Evolutionary conservation across 2,329 filamentous ascomycete species (phyloP).

Genomic region (Aschersonia sp.): DNA sequence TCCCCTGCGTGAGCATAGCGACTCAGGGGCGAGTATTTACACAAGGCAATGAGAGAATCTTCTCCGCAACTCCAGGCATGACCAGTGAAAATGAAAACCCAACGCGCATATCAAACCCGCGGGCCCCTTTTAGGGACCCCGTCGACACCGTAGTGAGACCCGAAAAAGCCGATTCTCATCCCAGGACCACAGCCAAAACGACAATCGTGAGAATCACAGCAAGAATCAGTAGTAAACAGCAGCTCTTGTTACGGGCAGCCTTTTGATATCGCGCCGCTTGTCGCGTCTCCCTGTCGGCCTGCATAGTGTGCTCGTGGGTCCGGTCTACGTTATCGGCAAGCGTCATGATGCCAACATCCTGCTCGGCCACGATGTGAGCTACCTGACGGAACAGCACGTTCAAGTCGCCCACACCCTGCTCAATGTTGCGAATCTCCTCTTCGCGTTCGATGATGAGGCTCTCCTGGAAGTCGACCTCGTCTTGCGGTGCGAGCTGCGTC

Average conservation of each 20-base stretch:
- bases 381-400: slow-evolving; percentile 97
- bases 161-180: slow-evolving; percentile 24
- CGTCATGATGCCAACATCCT: slow-evolving; percentile 73
- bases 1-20: no score
- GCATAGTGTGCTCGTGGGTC: slow-evolving; percentile 65
- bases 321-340: slow-evolving; percentile 82
- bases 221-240: slow-evolving; percentile 78
- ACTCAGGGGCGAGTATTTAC: neutral
- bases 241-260: slow-evolving; percentile 86
- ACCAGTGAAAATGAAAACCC: neutral
- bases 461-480: slow-evolving; percentile 96
- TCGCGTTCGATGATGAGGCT: slow-evolving; percentile 91
- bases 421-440: slow-evolving; percentile 92
- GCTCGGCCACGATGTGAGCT: slow-evolving; percentile 91
- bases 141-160: no score
- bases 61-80: neutral
- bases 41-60: neutral
- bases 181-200: slow-evolving; percentile 70
- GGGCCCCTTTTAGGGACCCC: no score
- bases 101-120: no score
- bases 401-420: slow-evolving; percentile 86
- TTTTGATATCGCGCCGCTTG: slow-evolving; percentile 87
- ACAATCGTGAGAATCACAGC: slow-evolving; percentile 82
- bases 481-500: slow-evolving; percentile 70
- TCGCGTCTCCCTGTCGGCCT: slow-evolving; percentile 73